A percentile compares a stretch with the other conserved stretches of the same genome.
Conservation (phyloP, 441 rosid genomes). For the Manihot esculenta region DNA sequence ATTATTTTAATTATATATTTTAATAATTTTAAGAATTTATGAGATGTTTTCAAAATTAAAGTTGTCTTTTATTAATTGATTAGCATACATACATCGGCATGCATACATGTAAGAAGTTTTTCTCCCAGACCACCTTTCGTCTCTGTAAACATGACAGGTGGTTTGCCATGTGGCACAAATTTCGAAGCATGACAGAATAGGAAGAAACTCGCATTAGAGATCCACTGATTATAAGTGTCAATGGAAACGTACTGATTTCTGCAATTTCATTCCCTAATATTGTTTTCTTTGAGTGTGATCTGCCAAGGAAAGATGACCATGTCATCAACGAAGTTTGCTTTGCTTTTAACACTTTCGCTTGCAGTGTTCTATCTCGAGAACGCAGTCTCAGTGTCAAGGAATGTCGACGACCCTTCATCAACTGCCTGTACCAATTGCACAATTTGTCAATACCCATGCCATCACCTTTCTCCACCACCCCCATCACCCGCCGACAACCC, state of each 20-base stretch:
- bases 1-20: too few relatives aligned
- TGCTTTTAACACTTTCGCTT: slow-evolving; percentile 23
- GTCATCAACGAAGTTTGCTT: slow-evolving; percentile 18
- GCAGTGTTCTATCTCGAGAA: slow-evolving; percentile 19
- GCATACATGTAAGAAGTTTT: too few relatives aligned
- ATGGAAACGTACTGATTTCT: slow-evolving; percentile 8
- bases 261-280: slow-evolving; percentile 11
- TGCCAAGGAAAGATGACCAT: slow-evolving; percentile 15
- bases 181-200: slow-evolving; percentile 23
- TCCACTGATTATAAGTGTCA: slow-evolving; percentile 9
- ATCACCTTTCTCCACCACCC: slow-evolving; percentile 32
- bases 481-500: slow-evolving; percentile 35
- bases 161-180: slow-evolving; percentile 64
- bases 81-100: too few relatives aligned
- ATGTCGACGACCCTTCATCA: slow-evolving; percentile 3
- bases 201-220: slow-evolving; percentile 12
- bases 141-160: slow-evolving; percentile 62
- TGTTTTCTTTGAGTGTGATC: background rate
- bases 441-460: slow-evolving; percentile 40
- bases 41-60: too few relatives aligned
- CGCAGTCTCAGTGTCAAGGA: too few relatives aligned
- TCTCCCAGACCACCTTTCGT: too few relatives aligned
- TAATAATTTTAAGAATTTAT: too few relatives aligned
- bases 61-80: too few relatives aligned
- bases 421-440: background rate